phyloP scores from a whole-genome alignment of 371 early-diverging fungal genomes.

The Dichotomocladium elegans region DNA sequence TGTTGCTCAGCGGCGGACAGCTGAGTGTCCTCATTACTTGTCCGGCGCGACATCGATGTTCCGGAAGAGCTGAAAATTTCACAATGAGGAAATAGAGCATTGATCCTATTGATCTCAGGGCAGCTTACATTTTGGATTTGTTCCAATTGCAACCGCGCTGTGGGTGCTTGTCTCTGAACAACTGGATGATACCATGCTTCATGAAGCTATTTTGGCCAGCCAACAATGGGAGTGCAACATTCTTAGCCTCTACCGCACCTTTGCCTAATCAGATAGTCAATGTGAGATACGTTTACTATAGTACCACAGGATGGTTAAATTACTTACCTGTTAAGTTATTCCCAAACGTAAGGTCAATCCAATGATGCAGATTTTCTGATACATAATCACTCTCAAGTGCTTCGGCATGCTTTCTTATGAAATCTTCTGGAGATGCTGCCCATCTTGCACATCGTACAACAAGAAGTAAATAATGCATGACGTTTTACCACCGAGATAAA shows the following conservation, averaged over 20 bases:
- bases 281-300: too few relatives aligned
- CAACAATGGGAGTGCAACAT: conserved; percentile 62
- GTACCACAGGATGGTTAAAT: too few relatives aligned
- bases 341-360: conserved; percentile 87
- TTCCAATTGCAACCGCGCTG: conserved; percentile 52
- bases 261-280: conserved; percentile 35
- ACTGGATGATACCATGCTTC: conserved; percentile 75
- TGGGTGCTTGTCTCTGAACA: conserved; percentile 74
- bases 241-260: conserved; percentile 74
- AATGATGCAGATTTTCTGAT: conserved; percentile 67
- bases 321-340: conserved; percentile 59
- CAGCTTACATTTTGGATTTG: conserved; percentile 8
- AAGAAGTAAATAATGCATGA: neutral
- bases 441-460: conserved; percentile 31
- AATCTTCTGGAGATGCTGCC: conserved; percentile 66
- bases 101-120: too few relatives aligned
- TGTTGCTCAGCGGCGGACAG: neutral
- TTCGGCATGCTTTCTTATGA: conserved; percentile 62
- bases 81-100: too few relatives aligned
- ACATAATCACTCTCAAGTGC: conserved; percentile 83
- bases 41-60: too few relatives aligned
- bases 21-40: neutral
- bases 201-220: conserved; percentile 65
- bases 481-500: neutral
- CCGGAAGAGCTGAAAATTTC: too few relatives aligned